Base-by-base conservation (phyloP, 768 basidiomycete species). In the Boletus edulis region DNA sequence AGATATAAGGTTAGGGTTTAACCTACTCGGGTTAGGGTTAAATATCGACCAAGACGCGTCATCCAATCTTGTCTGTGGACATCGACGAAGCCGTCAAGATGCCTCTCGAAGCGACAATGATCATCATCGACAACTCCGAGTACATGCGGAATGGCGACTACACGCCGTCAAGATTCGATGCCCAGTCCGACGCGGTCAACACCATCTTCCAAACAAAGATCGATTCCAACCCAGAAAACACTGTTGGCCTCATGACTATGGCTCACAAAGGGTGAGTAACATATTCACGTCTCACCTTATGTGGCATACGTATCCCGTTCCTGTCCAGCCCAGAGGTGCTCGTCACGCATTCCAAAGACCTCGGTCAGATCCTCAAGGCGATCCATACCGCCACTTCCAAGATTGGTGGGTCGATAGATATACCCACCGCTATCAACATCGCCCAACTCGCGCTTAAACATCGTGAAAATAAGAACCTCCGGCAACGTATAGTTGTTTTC, bases 241-340 rank as follows among this genome's bases (percentile, higher is more conserved):
- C 94, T 12, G 95, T 98, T 40, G 97, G 97, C 5, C 76, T 98
- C 40, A 97, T 99, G 95, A 92, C 93, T 29, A 96, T 96, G 93
- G 96, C 94, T 14, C 91, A 93, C 52, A 97, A 97, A 73, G 87
- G 89, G 96, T 96, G 66, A 71, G 83, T 61, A 44, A 22, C 51
- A 67, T 59, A 34, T 52, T 27, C 18, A 1, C 9, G 15, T 52
- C 41, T 51, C 17, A 15, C 59, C 11, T 14, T 27, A 20, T 17
- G 46, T 35, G 9, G n/a, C 27, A 22, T 54, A 47, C 17, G n/a
- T 46, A 59, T 49, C 24, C 42, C 42, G 35, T 40, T 51, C 20
- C 45, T 13, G 37, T 49, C 12, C 67, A 96, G 94, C 5, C 94
- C 97, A 42, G 91, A 97, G 72, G 94, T 99, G 0, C 86, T 98